Conservation (phyloP, 768 basidiomycete genomes). For the Flagelloscypha sp. region DNA sequence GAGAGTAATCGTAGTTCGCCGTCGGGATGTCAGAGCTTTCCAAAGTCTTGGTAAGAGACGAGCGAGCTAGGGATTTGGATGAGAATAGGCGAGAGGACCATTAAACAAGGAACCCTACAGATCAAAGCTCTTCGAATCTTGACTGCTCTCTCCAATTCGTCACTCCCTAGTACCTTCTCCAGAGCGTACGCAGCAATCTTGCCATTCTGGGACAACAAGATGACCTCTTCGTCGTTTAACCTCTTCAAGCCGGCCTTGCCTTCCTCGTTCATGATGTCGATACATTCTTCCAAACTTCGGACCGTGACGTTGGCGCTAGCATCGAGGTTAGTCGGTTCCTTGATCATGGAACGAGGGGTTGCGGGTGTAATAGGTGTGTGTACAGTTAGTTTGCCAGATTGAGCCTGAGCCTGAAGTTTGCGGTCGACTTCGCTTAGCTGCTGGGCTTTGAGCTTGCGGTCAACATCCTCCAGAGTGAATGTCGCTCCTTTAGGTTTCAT, state of each 20-base stretch:
- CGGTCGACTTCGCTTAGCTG: no score
- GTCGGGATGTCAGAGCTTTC: constrained; percentile 80
- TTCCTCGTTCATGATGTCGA: constrained; percentile 71
- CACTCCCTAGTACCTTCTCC: constrained; percentile 78
- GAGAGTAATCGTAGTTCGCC: constrained; percentile 84
- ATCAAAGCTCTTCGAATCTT: constrained; percentile 79
- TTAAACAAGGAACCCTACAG: constrained; percentile 48
- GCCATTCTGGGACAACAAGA: constrained; percentile 78
- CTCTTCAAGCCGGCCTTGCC: constrained; percentile 54
- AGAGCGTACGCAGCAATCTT: constrained; percentile 94
- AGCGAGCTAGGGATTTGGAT: constrained; percentile 51
- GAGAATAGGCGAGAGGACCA: not conserved
- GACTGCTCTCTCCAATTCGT: constrained; percentile 79
- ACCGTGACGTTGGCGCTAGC: constrained; percentile 10
- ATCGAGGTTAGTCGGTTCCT: constrained; percentile 16
- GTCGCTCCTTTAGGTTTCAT: no score
- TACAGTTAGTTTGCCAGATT: constrained; percentile 4
- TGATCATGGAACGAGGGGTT: not conserved
- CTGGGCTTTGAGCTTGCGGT: constrained; percentile 37
- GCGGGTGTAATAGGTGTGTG: constrained; percentile 3
- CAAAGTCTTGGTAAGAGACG: constrained; percentile 74
- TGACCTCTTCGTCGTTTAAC: constrained; percentile 88
- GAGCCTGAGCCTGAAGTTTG: constrained; percentile 1
- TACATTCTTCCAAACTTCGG: constrained; percentile 67
- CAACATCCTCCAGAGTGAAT: constrained; percentile 51